Base-by-base conservation (phyloP, 371 early-diverging fungal species). In the Mycotypha africana region DNA sequence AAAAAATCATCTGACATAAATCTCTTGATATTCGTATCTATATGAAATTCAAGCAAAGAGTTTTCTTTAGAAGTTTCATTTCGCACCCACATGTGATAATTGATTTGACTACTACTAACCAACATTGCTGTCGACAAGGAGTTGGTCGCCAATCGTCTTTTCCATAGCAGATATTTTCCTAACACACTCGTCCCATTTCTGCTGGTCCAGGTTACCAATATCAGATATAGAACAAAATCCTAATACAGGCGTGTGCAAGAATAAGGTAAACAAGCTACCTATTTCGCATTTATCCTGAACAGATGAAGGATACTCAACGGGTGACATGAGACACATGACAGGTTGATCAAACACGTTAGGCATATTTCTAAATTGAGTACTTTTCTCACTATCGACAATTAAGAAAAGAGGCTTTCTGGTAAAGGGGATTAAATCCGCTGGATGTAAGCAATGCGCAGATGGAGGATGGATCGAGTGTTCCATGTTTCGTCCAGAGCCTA, bases 341-440 rank as follows among this genome's bases (percentile, higher is more conserved):
- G 95, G 87, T 48, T 91, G 91, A 49, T 82, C 80, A 69, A 96
- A 97, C 2, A 92, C 73, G 31, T 80, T 85, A 7, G 91, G 85
- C 53, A 91, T 78, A 21, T 66, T 56, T 62, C 72, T 80, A 67
- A 93, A 96, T 7, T 86, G 88, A 1, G 51, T 53, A 35, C 91
- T 89, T 60, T 86, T 85, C 46, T 74, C 83, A 68, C 93, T 92
- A 56, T 97, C 98, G 7, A 96, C 79, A 39, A 97, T 82, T 4
- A 95, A 59, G 49, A 95, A 94, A 49, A 97, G 54, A 0, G 98
- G 93, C 53, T 95, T 95, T 24, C 98, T 71, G 14, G 94, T 91
- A 48, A 89, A 94, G 0, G 98, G 96, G 2, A 93, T 58, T 7
- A 97, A 71, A 47, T 97, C 98, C 1, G 81, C 82, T 3, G 95